Evolutionary conservation across 768 basidiomycete species (phyloP).

Genomic region (Strobilomyces dryophilus): DNA sequence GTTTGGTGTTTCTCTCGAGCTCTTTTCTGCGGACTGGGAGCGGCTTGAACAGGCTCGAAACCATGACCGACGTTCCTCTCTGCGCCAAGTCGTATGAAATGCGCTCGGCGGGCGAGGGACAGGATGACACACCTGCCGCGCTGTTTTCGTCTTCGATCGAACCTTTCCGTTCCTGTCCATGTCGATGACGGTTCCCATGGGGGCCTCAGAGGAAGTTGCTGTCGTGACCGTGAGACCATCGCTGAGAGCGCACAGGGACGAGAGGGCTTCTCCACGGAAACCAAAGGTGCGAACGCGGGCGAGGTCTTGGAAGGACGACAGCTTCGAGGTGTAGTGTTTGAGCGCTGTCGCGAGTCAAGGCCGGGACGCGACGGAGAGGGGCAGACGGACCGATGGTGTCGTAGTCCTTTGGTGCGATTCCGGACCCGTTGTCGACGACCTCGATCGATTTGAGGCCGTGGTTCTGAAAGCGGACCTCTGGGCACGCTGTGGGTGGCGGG

Average conservation of each 20-base stretch:
- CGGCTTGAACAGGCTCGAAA: constrained; percentile 70
- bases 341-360: constrained; percentile 45
- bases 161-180: constrained; percentile 65
- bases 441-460: constrained; percentile 81
- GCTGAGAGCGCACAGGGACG: constrained; percentile 84
- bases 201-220: constrained; percentile 63
- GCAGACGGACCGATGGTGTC: constrained; percentile 63
- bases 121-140: constrained; percentile 58
- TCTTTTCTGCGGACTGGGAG: constrained; percentile 92
- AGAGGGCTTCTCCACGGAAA: constrained; percentile 94
- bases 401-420: constrained; percentile 76
- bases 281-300: constrained; percentile 77
- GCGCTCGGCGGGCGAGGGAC: neutral
- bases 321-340: constrained; percentile 93
- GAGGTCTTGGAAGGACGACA: constrained; percentile 72
- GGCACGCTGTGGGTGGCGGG: neutral
- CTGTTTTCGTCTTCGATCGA: constrained; percentile 55
- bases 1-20: constrained; percentile 80
- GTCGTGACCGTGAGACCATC: constrained; percentile 70
- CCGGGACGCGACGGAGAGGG: neutral
- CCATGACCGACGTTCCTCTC: constrained; percentile 81
- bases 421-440: constrained; percentile 89
- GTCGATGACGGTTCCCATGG: constrained; percentile 77
- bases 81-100: constrained; percentile 28
- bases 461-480: constrained; percentile 89